Conservation (phyloP, 805 yeast genomes). For the Sungouiozyma intestinalis region DNA sequence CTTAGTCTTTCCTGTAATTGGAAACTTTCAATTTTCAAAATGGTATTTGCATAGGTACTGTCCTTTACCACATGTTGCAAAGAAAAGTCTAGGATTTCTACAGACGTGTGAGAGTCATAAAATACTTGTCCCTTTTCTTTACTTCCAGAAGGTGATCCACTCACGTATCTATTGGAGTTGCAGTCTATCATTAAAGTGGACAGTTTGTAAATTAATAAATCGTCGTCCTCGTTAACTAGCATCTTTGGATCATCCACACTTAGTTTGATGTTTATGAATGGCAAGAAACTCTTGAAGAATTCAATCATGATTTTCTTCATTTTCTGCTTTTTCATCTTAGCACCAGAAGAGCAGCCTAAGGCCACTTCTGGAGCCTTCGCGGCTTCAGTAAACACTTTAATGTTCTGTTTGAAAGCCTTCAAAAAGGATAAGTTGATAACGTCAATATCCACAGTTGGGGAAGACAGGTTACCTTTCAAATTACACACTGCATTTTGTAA, state of each 20-base stretch:
- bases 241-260: conserved; percentile 33
- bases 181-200: conserved; percentile 18
- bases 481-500: conserved; percentile 27
- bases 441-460: conserved; percentile 36
- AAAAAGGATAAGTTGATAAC: conserved; percentile 31
- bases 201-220: conserved; percentile 24
- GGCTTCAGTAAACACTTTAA: conserved; percentile 18
- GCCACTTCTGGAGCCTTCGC: conserved; percentile 6
- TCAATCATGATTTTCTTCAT: conserved; percentile 5
- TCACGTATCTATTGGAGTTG: conserved; percentile 13
- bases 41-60: conserved; percentile 9
- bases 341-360: not conserved
- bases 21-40: conserved; percentile 15
- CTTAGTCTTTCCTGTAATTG: conserved; percentile 15
- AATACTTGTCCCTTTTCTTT: conserved; percentile 3
- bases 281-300: conserved; percentile 23
- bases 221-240: conserved; percentile 25
- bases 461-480: conserved; percentile 33
- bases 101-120: conserved; percentile 12
- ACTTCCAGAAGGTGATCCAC: not conserved
- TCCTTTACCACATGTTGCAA: conserved; percentile 15
- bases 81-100: conserved; percentile 17
- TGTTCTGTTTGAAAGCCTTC: conserved; percentile 23
- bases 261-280: conserved; percentile 27
- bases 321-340: conserved; percentile 4